These are phyloP conservation scores for Trametes punicea DNA, from an alignment of 768 basidiomycete species.

Conservation along the genomic window DNA sequence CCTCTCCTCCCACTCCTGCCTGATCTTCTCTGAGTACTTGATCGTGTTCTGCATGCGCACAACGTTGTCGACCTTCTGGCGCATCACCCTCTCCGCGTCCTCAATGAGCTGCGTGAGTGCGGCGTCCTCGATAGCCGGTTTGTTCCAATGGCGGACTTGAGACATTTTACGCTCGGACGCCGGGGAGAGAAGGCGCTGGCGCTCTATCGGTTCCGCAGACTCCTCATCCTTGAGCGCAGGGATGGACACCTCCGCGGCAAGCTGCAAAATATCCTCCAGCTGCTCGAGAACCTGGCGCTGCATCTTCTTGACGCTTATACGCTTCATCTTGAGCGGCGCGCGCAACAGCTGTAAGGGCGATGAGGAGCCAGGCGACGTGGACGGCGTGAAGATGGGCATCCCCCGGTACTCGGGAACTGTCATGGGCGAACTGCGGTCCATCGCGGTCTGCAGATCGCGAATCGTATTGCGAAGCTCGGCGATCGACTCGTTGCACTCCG, in stretches of 20 bases:
- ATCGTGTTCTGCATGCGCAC: slow-evolving; percentile 97
- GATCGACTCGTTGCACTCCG: slow-evolving; percentile 91
- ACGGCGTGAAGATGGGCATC: slow-evolving; percentile 76
- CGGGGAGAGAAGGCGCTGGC: slow-evolving; percentile 86
- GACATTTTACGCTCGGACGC: slow-evolving; percentile 85
- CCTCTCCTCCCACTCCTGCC: slow-evolving; percentile 94
- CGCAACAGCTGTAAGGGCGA: slow-evolving; percentile 80
- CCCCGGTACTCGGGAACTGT: slow-evolving; percentile 80
- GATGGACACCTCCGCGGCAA: slow-evolving; percentile 77
- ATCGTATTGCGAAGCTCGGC: slow-evolving; percentile 84
- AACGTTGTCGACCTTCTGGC: slow-evolving; percentile 92
- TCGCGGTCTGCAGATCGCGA: slow-evolving; percentile 65
- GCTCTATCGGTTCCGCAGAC: slow-evolving; percentile 85
- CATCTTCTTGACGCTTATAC: slow-evolving; percentile 76
- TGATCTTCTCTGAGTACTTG: slow-evolving; percentile 93
- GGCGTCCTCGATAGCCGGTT: slow-evolving; percentile 80
- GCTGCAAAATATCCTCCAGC: slow-evolving; percentile 79
- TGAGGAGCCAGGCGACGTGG: slow-evolving; percentile 64
- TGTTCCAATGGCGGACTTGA: slow-evolving; percentile 81
- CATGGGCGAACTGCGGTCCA: slow-evolving; percentile 72
- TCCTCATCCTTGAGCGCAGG: slow-evolving; percentile 92
- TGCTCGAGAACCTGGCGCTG: slow-evolving; percentile 80
- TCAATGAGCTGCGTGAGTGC: slow-evolving; percentile 80
- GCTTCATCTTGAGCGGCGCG: slow-evolving; percentile 62
- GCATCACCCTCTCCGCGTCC: slow-evolving; percentile 86